These are phyloP conservation scores for Monosporascus ibericus DNA, from an alignment of 2,329 filamentous ascomycete genomes.

Conservation along the genomic window DNA sequence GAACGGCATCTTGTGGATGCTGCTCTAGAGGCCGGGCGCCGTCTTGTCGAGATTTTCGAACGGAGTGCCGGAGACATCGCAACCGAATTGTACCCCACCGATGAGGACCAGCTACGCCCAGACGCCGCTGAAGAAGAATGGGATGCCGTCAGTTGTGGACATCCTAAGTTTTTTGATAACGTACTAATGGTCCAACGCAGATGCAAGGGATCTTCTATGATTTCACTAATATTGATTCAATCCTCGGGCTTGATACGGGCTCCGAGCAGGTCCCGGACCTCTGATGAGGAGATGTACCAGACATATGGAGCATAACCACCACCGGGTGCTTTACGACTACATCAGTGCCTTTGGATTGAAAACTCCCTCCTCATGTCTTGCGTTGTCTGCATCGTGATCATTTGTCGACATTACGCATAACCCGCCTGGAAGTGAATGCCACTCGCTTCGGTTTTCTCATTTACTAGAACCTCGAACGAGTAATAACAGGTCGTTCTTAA, in stretches of 20 bases:
- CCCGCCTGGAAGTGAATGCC: too few relatives aligned
- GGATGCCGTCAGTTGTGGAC: slow-evolving; percentile 22
- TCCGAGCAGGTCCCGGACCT: not conserved
- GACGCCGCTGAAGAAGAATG: slow-evolving; percentile 30
- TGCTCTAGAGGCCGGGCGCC: slow-evolving; percentile 29
- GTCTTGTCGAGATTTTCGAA: slow-evolving; percentile 29
- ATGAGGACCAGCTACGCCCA: slow-evolving; percentile 14
- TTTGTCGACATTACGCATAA: too few relatives aligned
- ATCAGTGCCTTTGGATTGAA: too few relatives aligned
- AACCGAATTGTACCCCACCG: slow-evolving; percentile 16
- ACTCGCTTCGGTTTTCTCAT: too few relatives aligned
- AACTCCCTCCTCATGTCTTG: too few relatives aligned
- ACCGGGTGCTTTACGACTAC: too few relatives aligned
- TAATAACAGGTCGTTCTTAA: too few relatives aligned
- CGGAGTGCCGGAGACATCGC: slow-evolving; percentile 13
- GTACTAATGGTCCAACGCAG: slow-evolving; percentile 3
- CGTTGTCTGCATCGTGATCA: too few relatives aligned
- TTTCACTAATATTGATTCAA: slow-evolving; percentile 17
- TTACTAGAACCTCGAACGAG: too few relatives aligned
- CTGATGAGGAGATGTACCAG: too few relatives aligned
- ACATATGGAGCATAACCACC: too few relatives aligned
- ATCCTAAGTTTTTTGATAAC: slow-evolving; percentile 2
- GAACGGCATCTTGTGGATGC: slow-evolving; percentile 28
- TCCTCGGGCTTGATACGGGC: slow-evolving; percentile 6
- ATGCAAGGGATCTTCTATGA: slow-evolving; percentile 17